phyloP scores from a whole-genome alignment of 2,329 filamentous ascomycete species.

The Nemania serpens region DNA sequence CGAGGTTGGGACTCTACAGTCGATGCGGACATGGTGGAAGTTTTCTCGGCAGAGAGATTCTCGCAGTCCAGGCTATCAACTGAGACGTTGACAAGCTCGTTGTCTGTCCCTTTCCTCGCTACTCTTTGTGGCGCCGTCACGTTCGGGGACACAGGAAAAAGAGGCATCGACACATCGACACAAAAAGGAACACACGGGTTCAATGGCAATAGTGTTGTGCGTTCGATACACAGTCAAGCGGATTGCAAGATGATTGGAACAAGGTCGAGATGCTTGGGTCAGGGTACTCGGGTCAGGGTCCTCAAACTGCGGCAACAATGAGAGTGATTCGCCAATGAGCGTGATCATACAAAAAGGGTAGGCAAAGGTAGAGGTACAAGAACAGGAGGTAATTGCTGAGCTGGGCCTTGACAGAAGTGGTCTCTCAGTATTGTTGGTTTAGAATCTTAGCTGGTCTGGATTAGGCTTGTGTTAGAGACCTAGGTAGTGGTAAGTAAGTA shows the following conservation, averaged over 20 bases:
- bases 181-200: constrained; percentile 20
- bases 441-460: background rate
- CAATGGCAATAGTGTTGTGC: constrained; percentile 11
- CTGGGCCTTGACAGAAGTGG: background rate
- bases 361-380: background rate
- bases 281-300: too few species aligned
- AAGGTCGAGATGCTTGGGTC: background rate
- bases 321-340: background rate
- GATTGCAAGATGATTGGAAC: background rate
- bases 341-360: background rate
- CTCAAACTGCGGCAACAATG: background rate
- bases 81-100: constrained; percentile 46
- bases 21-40: constrained; percentile 25
- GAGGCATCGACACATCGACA: constrained; percentile 48
- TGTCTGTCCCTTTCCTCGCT: constrained; percentile 52
- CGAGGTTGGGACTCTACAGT: constrained; percentile 26
- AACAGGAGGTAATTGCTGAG: background rate
- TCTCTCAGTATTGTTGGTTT: background rate
- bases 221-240: background rate
- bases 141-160: constrained; percentile 54
- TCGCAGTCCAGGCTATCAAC: constrained; percentile 36
- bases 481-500: too few species aligned
- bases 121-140: constrained; percentile 51
- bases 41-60: constrained; percentile 28
- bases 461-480: too few species aligned